Conservation (phyloP, 176 grass and related monocot genomes). For the Raddia guianensis region DNA sequence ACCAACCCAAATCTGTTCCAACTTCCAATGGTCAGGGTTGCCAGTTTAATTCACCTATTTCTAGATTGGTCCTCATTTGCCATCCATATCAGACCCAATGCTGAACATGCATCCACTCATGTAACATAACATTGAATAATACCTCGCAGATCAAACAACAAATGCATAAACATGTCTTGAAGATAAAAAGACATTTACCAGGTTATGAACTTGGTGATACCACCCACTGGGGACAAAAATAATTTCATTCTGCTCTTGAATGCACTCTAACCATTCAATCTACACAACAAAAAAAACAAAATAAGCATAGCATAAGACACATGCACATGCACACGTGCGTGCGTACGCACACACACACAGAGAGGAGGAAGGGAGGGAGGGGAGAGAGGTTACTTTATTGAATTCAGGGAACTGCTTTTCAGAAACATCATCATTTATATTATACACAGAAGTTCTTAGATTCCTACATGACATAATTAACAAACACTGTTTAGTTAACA, state of each 20-base stretch:
- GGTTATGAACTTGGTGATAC: slow-evolving; percentile 98
- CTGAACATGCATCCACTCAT: slow-evolving; percentile 11
- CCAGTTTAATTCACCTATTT: background rate
- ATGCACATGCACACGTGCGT: too few species aligned
- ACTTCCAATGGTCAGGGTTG: background rate
- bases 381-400: slow-evolving; percentile 48
- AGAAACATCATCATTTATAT: slow-evolving; percentile 74
- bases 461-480: slow-evolving; percentile 57
- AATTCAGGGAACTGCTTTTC: slow-evolving; percentile 79
- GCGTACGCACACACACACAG: too few species aligned
- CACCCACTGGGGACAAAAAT: slow-evolving; percentile 99
- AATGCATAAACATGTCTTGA: slow-evolving; percentile 21
- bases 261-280: slow-evolving; percentile 84
- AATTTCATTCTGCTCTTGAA: slow-evolving; percentile 84
- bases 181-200: slow-evolving; percentile 53
- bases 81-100: slow-evolving; percentile 3
- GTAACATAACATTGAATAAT: background rate
- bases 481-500: slow-evolving; percentile 14
- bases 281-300: slow-evolving; percentile 46
- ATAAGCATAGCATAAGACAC: slow-evolving; percentile 2
- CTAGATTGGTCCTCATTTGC: slow-evolving; percentile 3
- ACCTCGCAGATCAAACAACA: slow-evolving; percentile 19
- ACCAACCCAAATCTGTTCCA: slow-evolving; percentile 24
- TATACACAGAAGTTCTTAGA: slow-evolving; percentile 65
- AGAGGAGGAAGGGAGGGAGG: background rate